Base-by-base conservation (phyloP, 495 filamentous ascomycete species). In the Aspergillus conjunctus region DNA sequence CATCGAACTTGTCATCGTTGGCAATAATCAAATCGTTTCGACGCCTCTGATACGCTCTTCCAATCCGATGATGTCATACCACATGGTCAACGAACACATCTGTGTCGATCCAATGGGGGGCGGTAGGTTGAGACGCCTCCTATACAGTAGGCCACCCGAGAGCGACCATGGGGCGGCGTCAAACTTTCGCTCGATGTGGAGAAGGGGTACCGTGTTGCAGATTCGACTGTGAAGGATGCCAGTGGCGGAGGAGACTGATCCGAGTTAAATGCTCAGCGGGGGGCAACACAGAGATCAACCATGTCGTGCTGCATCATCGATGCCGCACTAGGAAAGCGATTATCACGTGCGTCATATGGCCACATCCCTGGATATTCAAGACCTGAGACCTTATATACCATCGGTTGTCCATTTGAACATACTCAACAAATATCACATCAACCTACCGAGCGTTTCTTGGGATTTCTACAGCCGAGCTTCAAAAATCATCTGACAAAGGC, bases 241-340 rank as follows among this genome's bases (percentile, higher is more conserved):
- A 22, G 12, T 11, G 31, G 49, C 56, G 64, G 64, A 66, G 49
- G 57, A 63, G 52, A 44, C 37, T 66, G 21, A 17, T 66, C 64
- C 64, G 64, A 9, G 10, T 10, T 32, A 37, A 20, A n/a, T n/a
- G 44, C 15, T 17, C 18, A 22, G 5, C 22, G 21, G 34, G 18
- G 32, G 18, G 18, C 17, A 20, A 30, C 18, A 51, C 20, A 20
- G 10, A 12, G 7, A 51, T 11, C 45, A 9, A n/a, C 54, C 17
- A 51, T 31, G 44, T 50, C 51, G 52, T 39, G 15, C 14, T 54
- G 51, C 9, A 54, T 54, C 51, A 55, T 33, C 18, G 17, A 30
- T 41, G 10, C 26, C 41, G 44, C 15, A 48, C 21, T 48, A 48
- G 44, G 44, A 18, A 48, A 11, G 44, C 20, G 26, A 20, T 11